Evolutionary conservation across 352 stramenopile species (phyloP).

Genomic region (Phytopythium mirpurense): DNA sequence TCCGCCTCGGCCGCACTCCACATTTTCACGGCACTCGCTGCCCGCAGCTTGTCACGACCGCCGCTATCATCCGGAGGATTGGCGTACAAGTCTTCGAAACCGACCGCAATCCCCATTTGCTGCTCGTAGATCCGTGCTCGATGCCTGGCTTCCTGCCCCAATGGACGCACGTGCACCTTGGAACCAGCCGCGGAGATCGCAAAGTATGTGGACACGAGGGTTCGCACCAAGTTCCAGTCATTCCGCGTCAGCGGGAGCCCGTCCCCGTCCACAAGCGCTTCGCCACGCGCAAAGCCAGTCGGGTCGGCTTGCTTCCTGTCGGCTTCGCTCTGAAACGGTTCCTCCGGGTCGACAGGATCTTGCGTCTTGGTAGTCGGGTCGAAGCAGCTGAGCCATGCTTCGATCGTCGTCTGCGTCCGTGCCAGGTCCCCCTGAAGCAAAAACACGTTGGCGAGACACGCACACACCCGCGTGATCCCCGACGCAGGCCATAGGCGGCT

Average conservation of each 20-base stretch:
- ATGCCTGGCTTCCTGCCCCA: conserved; percentile 14
- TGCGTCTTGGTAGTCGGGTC: conserved; percentile 57
- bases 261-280: conserved; percentile 74
- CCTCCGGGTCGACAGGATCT: conserved; percentile 28
- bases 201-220: conserved; percentile 79
- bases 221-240: conserved; percentile 80
- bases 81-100: conserved; percentile 29
- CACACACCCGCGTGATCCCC: conserved; percentile 75
- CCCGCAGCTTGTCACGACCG: background rate
- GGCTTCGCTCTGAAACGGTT: conserved; percentile 21
- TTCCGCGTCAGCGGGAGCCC: conserved; percentile 69
- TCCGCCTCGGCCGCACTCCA: conserved; percentile 52
- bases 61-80: too few species aligned
- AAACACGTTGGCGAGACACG: conserved; percentile 69
- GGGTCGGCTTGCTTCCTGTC: conserved; percentile 12
- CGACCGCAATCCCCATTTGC: conserved; percentile 58
- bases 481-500: conserved; percentile 69
- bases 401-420: conserved; percentile 46
- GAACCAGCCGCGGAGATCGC: conserved; percentile 48
- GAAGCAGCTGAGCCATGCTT: conserved; percentile 69
- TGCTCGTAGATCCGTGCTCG: conserved; percentile 43
- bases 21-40: conserved; percentile 3
- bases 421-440: conserved; percentile 65
- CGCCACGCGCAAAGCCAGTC: conserved; percentile 51
- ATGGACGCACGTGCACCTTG: conserved; percentile 46